Evolutionary conservation across 2,329 filamentous ascomycete species (phyloP).

Genomic region (Didymosphaeria variabile): DNA sequence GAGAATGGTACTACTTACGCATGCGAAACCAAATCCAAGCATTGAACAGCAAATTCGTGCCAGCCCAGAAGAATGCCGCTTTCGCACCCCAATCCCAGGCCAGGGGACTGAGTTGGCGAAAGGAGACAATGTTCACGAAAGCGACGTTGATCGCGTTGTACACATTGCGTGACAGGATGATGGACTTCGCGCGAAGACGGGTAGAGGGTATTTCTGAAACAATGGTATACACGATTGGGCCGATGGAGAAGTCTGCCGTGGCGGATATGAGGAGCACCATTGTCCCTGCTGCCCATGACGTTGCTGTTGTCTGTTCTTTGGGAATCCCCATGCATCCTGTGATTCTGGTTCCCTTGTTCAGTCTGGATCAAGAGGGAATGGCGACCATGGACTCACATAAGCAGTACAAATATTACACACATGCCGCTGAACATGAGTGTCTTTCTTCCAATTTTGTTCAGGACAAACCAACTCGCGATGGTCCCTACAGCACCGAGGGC

Average conservation of each 20-base stretch:
- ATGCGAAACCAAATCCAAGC: conserved; percentile 81
- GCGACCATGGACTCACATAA: conserved; percentile 5
- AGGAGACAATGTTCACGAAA: conserved; percentile 80
- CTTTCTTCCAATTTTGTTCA: conserved; percentile 46
- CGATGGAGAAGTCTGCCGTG: conserved; percentile 68
- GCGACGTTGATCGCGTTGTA: conserved; percentile 80
- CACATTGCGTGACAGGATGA: conserved; percentile 81
- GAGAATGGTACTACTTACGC: conserved; percentile 41
- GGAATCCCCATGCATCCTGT: conserved; percentile 9
- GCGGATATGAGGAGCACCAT: conserved; percentile 55
- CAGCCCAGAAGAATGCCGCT: conserved; percentile 85
- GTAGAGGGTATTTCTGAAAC: conserved; percentile 83
- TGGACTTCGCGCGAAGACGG: conserved; percentile 85
- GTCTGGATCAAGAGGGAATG: not conserved
- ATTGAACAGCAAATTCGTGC: conserved; percentile 74
- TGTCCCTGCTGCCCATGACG: conserved; percentile 43
- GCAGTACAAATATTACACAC: conserved; percentile 9
- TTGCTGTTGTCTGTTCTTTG: conserved; percentile 33
- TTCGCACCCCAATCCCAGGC: conserved; percentile 87
- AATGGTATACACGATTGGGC: conserved; percentile 67
- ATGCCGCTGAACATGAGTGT: conserved; percentile 11
- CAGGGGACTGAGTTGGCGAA: conserved; percentile 34
- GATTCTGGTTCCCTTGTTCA: not conserved
- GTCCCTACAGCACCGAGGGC: not conserved
- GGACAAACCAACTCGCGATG: conserved; percentile 54